Percentiles rank a stretch among this genome's conserved stretches.
These are phyloP conservation scores for Lipomyces sp. DNA, from an alignment of 805 yeast species.

Conservation along the genomic window DNA sequence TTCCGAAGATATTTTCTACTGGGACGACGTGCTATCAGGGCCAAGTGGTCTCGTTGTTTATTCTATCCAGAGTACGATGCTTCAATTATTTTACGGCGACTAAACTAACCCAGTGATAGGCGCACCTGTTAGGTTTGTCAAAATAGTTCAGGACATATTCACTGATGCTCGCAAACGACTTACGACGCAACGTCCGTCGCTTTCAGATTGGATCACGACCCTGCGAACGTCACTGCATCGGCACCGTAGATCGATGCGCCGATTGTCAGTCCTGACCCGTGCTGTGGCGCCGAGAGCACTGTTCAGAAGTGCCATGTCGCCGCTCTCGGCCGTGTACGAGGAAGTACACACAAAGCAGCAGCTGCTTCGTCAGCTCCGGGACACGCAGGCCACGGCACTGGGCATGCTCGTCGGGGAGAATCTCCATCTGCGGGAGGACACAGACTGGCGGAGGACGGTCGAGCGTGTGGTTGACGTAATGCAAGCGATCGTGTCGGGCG, in stretches of 20 bases:
- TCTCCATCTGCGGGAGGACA: constrained; percentile 13
- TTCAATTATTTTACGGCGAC: constrained; percentile 24
- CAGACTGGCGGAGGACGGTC: constrained; percentile 37
- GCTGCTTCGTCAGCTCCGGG: constrained; percentile 29
- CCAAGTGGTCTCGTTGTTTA: constrained; percentile 46
- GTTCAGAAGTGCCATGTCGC: constrained; percentile 29
- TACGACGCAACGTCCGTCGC: constrained; percentile 15
- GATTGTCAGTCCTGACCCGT: background rate
- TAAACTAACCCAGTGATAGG: constrained; percentile 7
- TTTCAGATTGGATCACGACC: constrained; percentile 23
- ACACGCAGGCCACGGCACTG: constrained; percentile 38
- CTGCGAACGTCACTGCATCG: constrained; percentile 12
- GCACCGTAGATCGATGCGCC: background rate
- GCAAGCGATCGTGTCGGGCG: constrained; percentile 21
- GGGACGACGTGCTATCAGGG: constrained; percentile 50
- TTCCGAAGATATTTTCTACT: constrained; percentile 53
- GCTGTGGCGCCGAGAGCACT: background rate
- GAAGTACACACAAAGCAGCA: constrained; percentile 35
- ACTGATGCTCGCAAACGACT: constrained; percentile 29
- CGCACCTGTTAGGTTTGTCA: constrained; percentile 30
- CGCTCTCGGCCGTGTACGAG: constrained; percentile 31
- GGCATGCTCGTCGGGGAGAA: constrained; percentile 38
- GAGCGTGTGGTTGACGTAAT: constrained; percentile 30
- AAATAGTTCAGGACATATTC: constrained; percentile 28
- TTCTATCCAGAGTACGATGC: constrained; percentile 47